Evolutionary conservation across 164 flowering plant species (phyloP).

Genomic region (Kalanchoe fedtschenkoi): DNA sequence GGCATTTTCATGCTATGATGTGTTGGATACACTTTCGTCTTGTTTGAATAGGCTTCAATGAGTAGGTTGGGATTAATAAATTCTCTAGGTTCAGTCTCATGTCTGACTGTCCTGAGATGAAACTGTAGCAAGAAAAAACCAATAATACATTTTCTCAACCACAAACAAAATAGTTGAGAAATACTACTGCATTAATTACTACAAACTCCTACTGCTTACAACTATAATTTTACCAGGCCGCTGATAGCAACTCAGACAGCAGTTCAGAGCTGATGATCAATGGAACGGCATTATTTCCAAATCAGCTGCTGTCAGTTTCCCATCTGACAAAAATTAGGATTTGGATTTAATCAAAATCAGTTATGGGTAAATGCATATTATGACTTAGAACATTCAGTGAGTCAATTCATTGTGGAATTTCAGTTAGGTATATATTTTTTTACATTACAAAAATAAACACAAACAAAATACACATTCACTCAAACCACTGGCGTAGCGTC

Average conservation of each 20-base stretch:
- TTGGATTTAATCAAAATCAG: too few species aligned
- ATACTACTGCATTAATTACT: neutral
- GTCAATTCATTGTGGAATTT: too few species aligned
- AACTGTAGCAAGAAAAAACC: neutral
- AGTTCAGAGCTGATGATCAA: neutral
- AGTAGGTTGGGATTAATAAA: neutral
- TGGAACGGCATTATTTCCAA: neutral
- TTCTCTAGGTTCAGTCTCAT: neutral
- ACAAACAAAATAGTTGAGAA: slow-evolving; percentile 3
- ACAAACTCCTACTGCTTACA: neutral
- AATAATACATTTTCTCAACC: slow-evolving; percentile 2
- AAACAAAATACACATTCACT: too few species aligned
- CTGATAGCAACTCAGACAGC: neutral
- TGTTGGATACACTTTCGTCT: neutral
- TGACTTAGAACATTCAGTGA: too few species aligned
- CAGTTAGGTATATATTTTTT: too few species aligned
- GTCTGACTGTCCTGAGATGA: neutral
- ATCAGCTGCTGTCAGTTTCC: neutral
- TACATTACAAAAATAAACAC: too few species aligned
- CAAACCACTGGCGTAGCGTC: too few species aligned
- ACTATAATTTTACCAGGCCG: neutral
- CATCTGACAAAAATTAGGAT: too few species aligned
- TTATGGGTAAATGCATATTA: too few species aligned
- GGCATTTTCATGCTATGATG: neutral
- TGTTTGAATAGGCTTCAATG: neutral